These are phyloP conservation scores for Wilcoxina mikolae DNA, from an alignment of 495 filamentous ascomycete species.

Conservation along the genomic window DNA sequence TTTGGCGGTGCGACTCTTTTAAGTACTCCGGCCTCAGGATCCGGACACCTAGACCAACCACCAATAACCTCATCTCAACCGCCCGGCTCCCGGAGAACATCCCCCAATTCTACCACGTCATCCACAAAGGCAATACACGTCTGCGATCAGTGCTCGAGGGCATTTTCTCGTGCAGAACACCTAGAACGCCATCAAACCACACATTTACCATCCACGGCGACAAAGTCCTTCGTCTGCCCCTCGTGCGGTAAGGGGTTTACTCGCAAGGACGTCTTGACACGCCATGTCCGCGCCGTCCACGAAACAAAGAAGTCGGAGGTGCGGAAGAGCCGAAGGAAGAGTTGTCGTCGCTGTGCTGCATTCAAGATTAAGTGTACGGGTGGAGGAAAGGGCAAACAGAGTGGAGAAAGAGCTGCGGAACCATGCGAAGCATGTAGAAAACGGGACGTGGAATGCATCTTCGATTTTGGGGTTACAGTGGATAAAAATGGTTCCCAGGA, in stretches of 20 bases:
- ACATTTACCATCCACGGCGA: slow-evolving; percentile 26
- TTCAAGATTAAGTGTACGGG: slow-evolving; percentile 29
- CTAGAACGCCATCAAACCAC: slow-evolving; percentile 27
- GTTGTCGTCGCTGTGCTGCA: slow-evolving; percentile 25
- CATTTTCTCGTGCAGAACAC: slow-evolving; percentile 28
- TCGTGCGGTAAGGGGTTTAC: slow-evolving; percentile 28
- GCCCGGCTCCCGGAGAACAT: not conserved
- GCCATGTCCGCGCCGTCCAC: slow-evolving; percentile 27
- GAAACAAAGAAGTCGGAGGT: slow-evolving; percentile 27
- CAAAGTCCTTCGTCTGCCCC: slow-evolving; percentile 26
- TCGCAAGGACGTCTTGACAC: slow-evolving; percentile 26
- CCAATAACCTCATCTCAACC: not conserved
- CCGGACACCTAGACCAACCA: no score
- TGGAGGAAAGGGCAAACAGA: slow-evolving; percentile 19
- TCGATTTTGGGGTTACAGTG: slow-evolving; percentile 23
- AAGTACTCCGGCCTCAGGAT: no score
- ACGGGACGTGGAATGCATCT: slow-evolving; percentile 24
- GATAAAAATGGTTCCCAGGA: not conserved
- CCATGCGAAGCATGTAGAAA: slow-evolving; percentile 29
- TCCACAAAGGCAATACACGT: slow-evolving; percentile 23
- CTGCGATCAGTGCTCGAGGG: slow-evolving; percentile 25
- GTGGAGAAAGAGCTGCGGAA: slow-evolving; percentile 23
- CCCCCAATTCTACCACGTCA: not conserved
- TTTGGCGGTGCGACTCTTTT: not conserved
- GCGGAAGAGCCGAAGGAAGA: slow-evolving; percentile 25